Conservation (phyloP, 1,284 basidiomycete species). For the Tausonia pullulans region DNA sequence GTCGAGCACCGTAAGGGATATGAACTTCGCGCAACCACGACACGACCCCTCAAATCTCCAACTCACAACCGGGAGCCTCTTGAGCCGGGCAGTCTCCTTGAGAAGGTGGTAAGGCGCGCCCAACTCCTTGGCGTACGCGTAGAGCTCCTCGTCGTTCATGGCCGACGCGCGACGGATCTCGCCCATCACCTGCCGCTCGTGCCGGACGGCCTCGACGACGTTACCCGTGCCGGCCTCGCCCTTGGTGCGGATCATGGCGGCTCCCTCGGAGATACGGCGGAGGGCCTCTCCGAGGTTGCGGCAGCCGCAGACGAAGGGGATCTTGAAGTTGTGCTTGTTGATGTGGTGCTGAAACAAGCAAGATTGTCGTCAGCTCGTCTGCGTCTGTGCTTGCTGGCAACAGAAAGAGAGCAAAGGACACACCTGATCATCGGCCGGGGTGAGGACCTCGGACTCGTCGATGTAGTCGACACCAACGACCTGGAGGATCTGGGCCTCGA, state of each 20-base stretch:
- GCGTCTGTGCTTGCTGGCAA: not conserved
- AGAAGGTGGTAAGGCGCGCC: conserved; percentile 94
- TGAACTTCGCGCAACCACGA: not conserved
- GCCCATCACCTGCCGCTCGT: conserved; percentile 69
- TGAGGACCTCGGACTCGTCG: conserved; percentile 93
- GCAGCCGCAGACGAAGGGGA: conserved; percentile 49
- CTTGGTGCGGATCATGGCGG: conserved; percentile 89
- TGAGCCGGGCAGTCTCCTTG: conserved; percentile 89
- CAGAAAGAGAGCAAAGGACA: not conserved
- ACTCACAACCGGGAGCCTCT: conserved; percentile 77
- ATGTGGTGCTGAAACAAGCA: conserved; percentile 44
- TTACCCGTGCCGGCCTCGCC: conserved; percentile 97
- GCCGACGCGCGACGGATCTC: conserved; percentile 57
- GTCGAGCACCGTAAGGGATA: not conserved
- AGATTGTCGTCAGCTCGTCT: not conserved
- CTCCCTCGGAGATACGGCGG: conserved; percentile 91
- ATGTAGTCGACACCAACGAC: conserved; percentile 95
- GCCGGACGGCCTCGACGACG: conserved; percentile 63
- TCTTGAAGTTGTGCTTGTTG: conserved; percentile 80
- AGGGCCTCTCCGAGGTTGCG: conserved; percentile 69
- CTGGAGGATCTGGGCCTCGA: conserved; percentile 94
- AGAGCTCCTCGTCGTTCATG: conserved; percentile 93
- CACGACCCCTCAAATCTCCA: conserved; percentile 12
- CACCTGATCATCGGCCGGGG: conserved; percentile 69
- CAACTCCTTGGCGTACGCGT: conserved; percentile 85